phyloP scores from a whole-genome alignment of 768 basidiomycete genomes.

The Leccinellum rugosiceps region DNA sequence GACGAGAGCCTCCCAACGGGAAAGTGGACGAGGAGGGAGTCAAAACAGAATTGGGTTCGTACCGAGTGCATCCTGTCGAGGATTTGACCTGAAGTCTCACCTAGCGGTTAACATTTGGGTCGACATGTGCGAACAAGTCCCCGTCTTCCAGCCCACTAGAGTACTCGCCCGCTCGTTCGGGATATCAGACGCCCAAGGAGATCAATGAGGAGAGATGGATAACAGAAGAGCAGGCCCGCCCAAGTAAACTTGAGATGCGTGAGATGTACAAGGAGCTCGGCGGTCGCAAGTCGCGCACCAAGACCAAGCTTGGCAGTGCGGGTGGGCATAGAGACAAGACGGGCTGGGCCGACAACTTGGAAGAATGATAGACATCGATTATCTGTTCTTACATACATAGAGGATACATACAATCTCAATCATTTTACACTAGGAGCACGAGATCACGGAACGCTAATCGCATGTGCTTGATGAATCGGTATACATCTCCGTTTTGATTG shows the following conservation, averaged over 20 bases:
- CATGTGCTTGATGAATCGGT: slow-evolving; percentile 64
- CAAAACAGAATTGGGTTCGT: slow-evolving; percentile 86
- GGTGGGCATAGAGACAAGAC: slow-evolving; percentile 71
- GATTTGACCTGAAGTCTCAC: background rate
- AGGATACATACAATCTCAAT: background rate
- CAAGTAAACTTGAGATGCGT: slow-evolving; percentile 82
- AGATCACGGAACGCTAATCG: slow-evolving; percentile 49
- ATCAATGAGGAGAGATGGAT: slow-evolving; percentile 72
- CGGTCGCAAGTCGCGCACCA: slow-evolving; percentile 74
- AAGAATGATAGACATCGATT: slow-evolving; percentile 15
- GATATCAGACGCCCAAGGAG: slow-evolving; percentile 78
- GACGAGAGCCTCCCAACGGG: slow-evolving; percentile 73
- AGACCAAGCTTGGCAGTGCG: slow-evolving; percentile 68
- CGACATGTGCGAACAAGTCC: slow-evolving; percentile 40
- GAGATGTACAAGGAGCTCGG: slow-evolving; percentile 89
- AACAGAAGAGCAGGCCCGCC: slow-evolving; percentile 52
- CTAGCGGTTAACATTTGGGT: slow-evolving; percentile 50
- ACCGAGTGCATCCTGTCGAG: slow-evolving; percentile 2
- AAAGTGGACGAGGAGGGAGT: slow-evolving; percentile 91
- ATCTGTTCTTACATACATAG: slow-evolving; percentile 1
- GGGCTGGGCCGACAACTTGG: slow-evolving; percentile 57
- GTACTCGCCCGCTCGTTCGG: slow-evolving; percentile 49
- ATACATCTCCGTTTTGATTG: slow-evolving; percentile 68
- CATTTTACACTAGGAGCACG: slow-evolving; percentile 6
- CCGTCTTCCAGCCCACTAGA: slow-evolving; percentile 43